These are phyloP conservation scores for Aspergillus kassunensis DNA, from an alignment of 495 filamentous ascomycete species.

Conservation along the genomic window DNA sequence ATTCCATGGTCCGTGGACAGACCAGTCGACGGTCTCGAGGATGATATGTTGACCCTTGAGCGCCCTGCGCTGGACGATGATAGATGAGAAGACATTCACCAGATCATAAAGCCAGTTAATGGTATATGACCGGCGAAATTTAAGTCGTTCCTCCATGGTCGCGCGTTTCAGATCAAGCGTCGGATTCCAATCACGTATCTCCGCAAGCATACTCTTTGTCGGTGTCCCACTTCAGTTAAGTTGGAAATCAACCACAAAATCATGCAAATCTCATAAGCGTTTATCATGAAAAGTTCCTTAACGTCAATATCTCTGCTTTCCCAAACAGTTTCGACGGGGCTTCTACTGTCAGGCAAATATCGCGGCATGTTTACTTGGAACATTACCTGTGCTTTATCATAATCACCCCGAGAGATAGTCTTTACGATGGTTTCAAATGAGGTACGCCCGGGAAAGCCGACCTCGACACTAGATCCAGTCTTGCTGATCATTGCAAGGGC, in stretches of 20 bases:
- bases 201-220: conserved; percentile 35
- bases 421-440: conserved; percentile 36
- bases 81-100: conserved; percentile 6
- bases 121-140: conserved; percentile 8
- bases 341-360: not conserved
- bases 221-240: conserved; percentile 41
- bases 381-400: conserved; percentile 26
- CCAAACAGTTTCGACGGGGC: conserved; percentile 2
- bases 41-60: not conserved
- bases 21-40: conserved; percentile 1
- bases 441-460: conserved; percentile 40
- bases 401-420: conserved; percentile 31
- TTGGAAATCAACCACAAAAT: conserved; percentile 46
- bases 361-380: conserved; percentile 8
- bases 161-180: conserved; percentile 31
- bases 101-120: conserved; percentile 14
- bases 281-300: conserved; percentile 38
- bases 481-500: conserved; percentile 37
- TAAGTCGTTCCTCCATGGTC: not conserved
- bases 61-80: not conserved
- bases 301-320: conserved; percentile 22
- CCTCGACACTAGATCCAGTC: conserved; percentile 29
- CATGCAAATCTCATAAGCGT: conserved; percentile 42
- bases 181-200: conserved; percentile 41
- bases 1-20: not conserved